Conservation (phyloP, 441 rosid species). For the Sinapis alba region DNA sequence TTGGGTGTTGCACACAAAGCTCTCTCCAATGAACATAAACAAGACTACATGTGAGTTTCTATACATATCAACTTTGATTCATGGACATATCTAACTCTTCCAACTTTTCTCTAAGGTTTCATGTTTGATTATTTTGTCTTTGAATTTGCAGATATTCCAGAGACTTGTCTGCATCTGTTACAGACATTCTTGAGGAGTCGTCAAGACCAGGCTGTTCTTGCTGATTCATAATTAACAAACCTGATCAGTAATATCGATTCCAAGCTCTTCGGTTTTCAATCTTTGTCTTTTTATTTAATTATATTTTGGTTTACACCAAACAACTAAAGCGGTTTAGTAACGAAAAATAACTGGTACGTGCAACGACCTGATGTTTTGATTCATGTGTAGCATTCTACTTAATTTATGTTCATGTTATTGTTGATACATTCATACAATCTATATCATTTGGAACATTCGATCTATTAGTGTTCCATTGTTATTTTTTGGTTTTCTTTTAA, state of each 20-base stretch:
- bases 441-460: background rate
- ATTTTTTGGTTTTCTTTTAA: background rate
- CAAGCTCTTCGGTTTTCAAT: slow-evolving; percentile 18
- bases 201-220: slow-evolving; percentile 50
- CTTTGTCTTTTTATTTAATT: background rate
- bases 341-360: slow-evolving; percentile 13
- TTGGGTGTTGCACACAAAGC: slow-evolving; percentile 49
- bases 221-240: slow-evolving; percentile 25
- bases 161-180: slow-evolving; percentile 43
- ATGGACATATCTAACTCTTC: background rate
- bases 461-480: background rate
- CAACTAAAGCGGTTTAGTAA: background rate
- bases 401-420: background rate
- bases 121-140: background rate
- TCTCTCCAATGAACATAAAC: slow-evolving; percentile 49
- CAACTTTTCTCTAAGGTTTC: background rate
- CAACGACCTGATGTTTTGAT: slow-evolving; percentile 28
- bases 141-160: slow-evolving; percentile 44
- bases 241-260: background rate
- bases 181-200: slow-evolving; percentile 43
- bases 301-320: slow-evolving; percentile 5
- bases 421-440: slow-evolving; percentile 8
- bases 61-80: background rate
- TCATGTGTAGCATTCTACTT: slow-evolving; percentile 9
- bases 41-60: slow-evolving; percentile 38